These are phyloP conservation scores for Exserohilum rostratum DNA, from an alignment of 2,329 filamentous ascomycete genomes.

Conservation along the genomic window DNA sequence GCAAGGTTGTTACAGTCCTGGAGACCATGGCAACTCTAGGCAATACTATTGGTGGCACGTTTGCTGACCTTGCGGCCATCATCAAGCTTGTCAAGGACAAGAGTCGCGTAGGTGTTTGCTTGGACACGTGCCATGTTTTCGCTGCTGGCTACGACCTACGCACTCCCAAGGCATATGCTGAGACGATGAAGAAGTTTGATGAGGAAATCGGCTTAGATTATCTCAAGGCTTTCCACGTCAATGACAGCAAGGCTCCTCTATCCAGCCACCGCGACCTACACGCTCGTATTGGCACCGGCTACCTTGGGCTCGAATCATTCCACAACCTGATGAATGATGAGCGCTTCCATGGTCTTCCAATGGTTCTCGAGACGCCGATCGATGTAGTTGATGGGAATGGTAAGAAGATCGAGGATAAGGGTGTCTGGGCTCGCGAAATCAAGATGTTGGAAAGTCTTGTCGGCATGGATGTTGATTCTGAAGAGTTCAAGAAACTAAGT, in stretches of 20 bases:
- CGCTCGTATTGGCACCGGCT: conserved; percentile 95
- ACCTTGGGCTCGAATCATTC: conserved; percentile 87
- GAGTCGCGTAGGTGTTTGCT: conserved; percentile 84
- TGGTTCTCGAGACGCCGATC: conserved; percentile 96
- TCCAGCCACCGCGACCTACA: conserved; percentile 84
- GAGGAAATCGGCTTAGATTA: conserved; percentile 77
- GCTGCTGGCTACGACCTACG: conserved; percentile 91
- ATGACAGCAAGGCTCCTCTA: conserved; percentile 93
- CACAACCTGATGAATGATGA: conserved; percentile 87
- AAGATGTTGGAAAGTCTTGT: conserved; percentile 90
- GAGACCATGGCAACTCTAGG: conserved; percentile 93
- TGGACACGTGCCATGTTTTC: conserved; percentile 97
- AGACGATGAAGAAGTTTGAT: conserved; percentile 79
- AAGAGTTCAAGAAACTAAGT: conserved; percentile 73
- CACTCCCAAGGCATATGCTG: conserved; percentile 72
- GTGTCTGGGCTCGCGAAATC: conserved; percentile 91
- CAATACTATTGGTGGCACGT: conserved; percentile 83
- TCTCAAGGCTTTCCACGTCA: conserved; percentile 85
- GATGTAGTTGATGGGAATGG: conserved; percentile 71
- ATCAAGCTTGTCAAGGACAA: conserved; percentile 83
- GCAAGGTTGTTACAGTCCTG: conserved; percentile 78
- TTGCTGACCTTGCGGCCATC: conserved; percentile 85
- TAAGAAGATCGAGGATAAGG: conserved; percentile 73
- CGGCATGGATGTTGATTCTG: conserved; percentile 77
- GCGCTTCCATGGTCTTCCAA: conserved; percentile 77